Conservation (phyloP, 805 yeast genomes). For the Groenewaldozyma tartarivorans region DNA sequence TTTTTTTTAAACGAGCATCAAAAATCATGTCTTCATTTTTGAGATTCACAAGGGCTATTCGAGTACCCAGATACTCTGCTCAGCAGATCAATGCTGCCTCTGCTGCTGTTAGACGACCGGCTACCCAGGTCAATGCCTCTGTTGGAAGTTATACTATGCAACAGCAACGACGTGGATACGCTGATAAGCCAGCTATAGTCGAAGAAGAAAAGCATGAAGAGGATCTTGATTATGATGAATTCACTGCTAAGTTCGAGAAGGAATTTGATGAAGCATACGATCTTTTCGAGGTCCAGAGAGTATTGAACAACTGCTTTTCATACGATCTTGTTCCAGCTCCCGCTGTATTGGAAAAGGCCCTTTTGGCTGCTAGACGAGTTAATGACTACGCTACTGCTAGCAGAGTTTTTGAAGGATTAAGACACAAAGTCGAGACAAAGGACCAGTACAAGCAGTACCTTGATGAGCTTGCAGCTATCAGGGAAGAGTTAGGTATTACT, state of each 20-base stretch:
- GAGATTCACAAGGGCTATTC: background rate
- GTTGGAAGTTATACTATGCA: background rate
- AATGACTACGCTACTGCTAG: conserved; percentile 98
- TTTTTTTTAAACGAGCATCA: no score
- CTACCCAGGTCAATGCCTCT: background rate
- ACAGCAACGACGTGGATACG: background rate
- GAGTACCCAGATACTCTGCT: background rate
- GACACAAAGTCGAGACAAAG: conserved; percentile 89
- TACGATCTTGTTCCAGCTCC: conserved; percentile 99
- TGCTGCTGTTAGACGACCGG: background rate
- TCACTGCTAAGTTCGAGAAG: conserved; percentile 82
- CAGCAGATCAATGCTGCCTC: background rate
- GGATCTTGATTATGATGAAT: conserved; percentile 59
- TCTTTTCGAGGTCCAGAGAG: conserved; percentile 83
- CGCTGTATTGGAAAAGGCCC: conserved; percentile 86
- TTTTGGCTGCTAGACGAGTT: conserved; percentile 97
- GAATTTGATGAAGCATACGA: conserved; percentile 93
- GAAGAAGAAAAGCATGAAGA: background rate
- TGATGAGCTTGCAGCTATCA: conserved; percentile 83
- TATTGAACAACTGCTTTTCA: conserved; percentile 94
- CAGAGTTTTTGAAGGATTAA: conserved; percentile 92
- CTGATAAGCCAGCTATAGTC: background rate
- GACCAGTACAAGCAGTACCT: conserved; percentile 94
- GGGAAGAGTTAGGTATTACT: conserved; percentile 87
- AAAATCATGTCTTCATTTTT: background rate